Base-by-base conservation (phyloP, 2,329 filamentous ascomycete genomes). In the Hypomyces rosellus region DNA sequence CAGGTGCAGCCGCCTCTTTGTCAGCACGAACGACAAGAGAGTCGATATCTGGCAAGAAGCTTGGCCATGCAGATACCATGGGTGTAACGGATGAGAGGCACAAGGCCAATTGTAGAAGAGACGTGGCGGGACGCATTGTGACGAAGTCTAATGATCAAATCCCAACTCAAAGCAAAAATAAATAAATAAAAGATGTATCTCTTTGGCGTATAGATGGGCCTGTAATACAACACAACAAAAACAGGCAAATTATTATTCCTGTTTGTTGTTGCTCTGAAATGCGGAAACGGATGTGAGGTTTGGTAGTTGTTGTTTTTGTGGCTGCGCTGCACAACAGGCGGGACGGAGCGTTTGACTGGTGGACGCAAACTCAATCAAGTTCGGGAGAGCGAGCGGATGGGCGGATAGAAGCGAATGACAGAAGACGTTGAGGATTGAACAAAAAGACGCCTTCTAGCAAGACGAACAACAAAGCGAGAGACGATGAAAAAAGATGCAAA, bases 11-110 rank as follows among this genome's bases (percentile, higher is more conserved):
- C 59, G 51, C 52, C 30, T 57, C 63, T 41, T 67, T 64, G 54
- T 76, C 69, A 54, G 71, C 69, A 53, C 77, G 73, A 45, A 77
- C 78, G 38, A 83, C 66, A 34, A 85, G 61, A 13, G 74, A 62
- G 55, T 82, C 74, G 34, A 74, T 44, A 12, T 77, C 72, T 15
- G 79, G 78, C 36, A 82, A 66, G 74, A 76, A 81, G 54, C 64
- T 66, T 16, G 79, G 75, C 80, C 79, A 82, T 50, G 74, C 78
- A 48, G 76, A 72, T n/a, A 73, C 73, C 18, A 78, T 56, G 14
- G 74, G 70, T 8, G 75, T 66, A 48, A 82, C 65, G 33, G 80
- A 73, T 40, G 67, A 66, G 14, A 83, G 69, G 57, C 81, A 69
- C 49, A 76, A 56, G 46, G 77, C 72, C 57, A 79, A 61, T 41